Conservation (phyloP, 805 yeast genomes). For the Sugiyamaella lignohabitans region DNA sequence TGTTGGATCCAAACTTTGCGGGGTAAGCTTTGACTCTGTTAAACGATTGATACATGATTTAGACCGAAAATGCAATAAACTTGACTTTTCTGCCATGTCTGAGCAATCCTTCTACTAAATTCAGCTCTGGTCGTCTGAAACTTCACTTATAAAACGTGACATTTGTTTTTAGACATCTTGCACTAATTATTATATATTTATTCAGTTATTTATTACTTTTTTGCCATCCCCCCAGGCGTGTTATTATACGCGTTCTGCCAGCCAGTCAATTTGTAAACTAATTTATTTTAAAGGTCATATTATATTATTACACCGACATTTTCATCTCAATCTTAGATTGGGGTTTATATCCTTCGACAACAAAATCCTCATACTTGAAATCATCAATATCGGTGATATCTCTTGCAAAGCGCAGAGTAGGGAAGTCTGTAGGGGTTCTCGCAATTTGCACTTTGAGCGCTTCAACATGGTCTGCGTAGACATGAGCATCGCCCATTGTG, state of each 20-base stretch:
- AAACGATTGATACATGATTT: not conserved
- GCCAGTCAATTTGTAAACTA: too few relatives aligned
- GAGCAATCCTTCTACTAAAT: too few relatives aligned
- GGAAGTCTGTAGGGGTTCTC: constrained; percentile 75
- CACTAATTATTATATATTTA: too few relatives aligned
- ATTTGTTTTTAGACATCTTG: too few relatives aligned
- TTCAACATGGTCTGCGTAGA: constrained; percentile 86
- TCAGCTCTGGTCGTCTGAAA: too few relatives aligned
- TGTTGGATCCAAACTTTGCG: not conserved
- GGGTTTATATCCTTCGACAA: constrained; percentile 72
- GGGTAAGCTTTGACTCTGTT: not conserved
- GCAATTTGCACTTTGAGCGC: constrained; percentile 75
- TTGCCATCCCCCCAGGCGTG: too few relatives aligned
- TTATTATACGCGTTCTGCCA: too few relatives aligned
- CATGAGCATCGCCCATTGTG: constrained; percentile 95
- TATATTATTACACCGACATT: constrained; percentile 91
- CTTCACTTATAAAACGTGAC: too few relatives aligned
- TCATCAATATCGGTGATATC: constrained; percentile 72
- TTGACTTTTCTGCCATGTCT: not conserved
- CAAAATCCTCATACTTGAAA: constrained; percentile 83
- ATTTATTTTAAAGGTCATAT: too few relatives aligned
- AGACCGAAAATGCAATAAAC: not conserved
- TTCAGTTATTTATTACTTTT: too few relatives aligned
- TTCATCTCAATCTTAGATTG: constrained; percentile 84
- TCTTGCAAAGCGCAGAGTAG: constrained; percentile 65